Conservation (phyloP, 805 yeast species). For the Myxozyma monticola region DNA sequence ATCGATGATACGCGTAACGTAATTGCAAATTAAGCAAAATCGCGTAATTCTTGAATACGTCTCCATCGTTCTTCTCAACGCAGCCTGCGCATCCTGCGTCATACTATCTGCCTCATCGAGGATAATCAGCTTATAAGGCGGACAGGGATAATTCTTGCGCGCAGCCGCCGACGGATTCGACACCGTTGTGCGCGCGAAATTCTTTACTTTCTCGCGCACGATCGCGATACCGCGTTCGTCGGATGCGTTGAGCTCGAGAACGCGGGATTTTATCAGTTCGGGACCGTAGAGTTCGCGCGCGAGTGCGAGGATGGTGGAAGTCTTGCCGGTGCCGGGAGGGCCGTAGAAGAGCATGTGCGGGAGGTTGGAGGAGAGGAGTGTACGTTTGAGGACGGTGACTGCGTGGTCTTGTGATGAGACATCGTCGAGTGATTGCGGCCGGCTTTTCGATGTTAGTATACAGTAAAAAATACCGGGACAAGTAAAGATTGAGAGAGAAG, state of each 20-base stretch:
- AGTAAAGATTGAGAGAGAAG: not conserved
- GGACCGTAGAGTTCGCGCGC: conserved; percentile 83
- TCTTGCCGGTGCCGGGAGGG: conserved; percentile 92
- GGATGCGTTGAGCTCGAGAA: conserved; percentile 81
- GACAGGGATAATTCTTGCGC: conserved; percentile 79
- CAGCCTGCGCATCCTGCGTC: conserved; percentile 96
- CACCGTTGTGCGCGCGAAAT: conserved; percentile 80
- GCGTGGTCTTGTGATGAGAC: conserved; percentile 92
- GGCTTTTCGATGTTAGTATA: conserved; percentile 43
- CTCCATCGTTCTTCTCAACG: conserved; percentile 92
- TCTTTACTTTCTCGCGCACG: conserved; percentile 81
- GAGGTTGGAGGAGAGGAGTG: conserved; percentile 58
- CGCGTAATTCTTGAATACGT: conserved; percentile 86
- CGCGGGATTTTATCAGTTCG: conserved; percentile 62
- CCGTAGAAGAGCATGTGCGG: conserved; percentile 94
- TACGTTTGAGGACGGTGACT: conserved; percentile 74
- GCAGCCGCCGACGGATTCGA: conserved; percentile 76
- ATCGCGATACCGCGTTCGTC: conserved; percentile 90
- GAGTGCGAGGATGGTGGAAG: conserved; percentile 81
- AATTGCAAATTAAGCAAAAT: conserved; percentile 92
- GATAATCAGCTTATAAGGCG: conserved; percentile 91
- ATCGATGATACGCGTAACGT: conserved; percentile 93
- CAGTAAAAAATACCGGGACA: conserved; percentile 1
- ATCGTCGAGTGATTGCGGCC: conserved; percentile 84
- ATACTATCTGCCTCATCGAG: conserved; percentile 96